phyloP scores from a whole-genome alignment of 2,329 filamentous ascomycete genomes.

The Trichoderma atrobrunneum region DNA sequence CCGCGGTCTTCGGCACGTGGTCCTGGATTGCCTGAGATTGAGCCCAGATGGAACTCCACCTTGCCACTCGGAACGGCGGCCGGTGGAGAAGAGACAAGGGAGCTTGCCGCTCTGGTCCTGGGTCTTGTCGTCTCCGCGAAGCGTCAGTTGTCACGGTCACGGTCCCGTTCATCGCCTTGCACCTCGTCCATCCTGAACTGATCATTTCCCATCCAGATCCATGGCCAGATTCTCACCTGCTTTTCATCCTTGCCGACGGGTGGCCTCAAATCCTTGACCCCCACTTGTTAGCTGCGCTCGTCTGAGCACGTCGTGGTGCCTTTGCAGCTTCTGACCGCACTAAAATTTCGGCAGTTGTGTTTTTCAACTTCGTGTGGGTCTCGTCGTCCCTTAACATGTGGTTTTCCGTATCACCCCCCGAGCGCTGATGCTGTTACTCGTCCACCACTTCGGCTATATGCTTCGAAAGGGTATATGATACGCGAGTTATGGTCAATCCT shows the following conservation, averaged over 20 bases:
- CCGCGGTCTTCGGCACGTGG: conserved; percentile 2
- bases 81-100: not conserved
- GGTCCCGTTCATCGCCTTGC: not conserved
- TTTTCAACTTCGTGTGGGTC: conserved; percentile 9
- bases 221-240: not conserved
- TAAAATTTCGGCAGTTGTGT: conserved; percentile 18
- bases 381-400: not conserved
- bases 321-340: conserved; percentile 14
- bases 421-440: not conserved
- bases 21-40: conserved; percentile 17
- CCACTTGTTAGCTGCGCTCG: conserved; percentile 1
- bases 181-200: not conserved
- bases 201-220: not conserved
- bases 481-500: not conserved
- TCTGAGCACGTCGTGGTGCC: not conserved
- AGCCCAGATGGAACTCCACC: conserved; percentile 14
- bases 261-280: not conserved
- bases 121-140: not conserved
- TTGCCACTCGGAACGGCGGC: conserved; percentile 1
- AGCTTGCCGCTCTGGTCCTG: not conserved
- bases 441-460: conserved; percentile 11
- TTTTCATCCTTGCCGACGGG: not conserved
- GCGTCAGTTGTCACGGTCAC: not conserved
- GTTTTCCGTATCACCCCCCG: not conserved
- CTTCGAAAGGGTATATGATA: conserved; percentile 11